phyloP scores from a whole-genome alignment of 352 stramenopile genomes.

The Phytophthora chlamydospora region DNA sequence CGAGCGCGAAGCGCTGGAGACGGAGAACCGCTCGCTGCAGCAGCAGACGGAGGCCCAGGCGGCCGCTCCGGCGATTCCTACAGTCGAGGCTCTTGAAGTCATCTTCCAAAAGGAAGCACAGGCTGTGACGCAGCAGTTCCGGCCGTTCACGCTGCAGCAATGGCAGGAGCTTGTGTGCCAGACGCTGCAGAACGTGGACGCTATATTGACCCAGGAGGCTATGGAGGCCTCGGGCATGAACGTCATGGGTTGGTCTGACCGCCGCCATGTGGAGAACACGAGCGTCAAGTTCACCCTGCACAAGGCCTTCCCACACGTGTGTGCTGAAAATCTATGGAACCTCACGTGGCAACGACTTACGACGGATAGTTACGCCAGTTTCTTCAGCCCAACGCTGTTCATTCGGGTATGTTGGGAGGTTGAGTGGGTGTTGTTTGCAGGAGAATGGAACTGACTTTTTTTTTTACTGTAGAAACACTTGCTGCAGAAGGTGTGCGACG shows the following conservation, averaged over 20 bases:
- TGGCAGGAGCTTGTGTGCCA: constrained; percentile 45
- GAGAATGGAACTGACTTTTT: background rate
- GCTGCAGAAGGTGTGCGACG: constrained; percentile 49
- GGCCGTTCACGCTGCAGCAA: constrained; percentile 32
- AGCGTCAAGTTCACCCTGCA: constrained; percentile 57
- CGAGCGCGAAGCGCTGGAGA: constrained; percentile 42
- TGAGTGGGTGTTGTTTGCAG: background rate
- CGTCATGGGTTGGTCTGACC: constrained; percentile 56
- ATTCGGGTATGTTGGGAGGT: constrained; percentile 39
- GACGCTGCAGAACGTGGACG: constrained; percentile 41
- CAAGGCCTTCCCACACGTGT: constrained; percentile 55
- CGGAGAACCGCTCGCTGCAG: constrained; percentile 43
- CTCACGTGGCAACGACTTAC: constrained; percentile 45
- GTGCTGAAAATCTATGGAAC: constrained; percentile 49
- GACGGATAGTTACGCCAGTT: constrained; percentile 52
- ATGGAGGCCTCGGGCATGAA: constrained; percentile 42
- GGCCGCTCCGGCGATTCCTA: constrained; percentile 5
- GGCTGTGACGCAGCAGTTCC: constrained; percentile 39
- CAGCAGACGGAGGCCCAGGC: constrained; percentile 16
- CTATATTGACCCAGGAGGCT: constrained; percentile 32
- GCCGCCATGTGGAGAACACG: constrained; percentile 43
- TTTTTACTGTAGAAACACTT: constrained; percentile 43
- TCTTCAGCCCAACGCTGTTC: constrained; percentile 55
- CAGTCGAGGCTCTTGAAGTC: constrained; percentile 32
- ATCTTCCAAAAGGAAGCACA: constrained; percentile 42